Conservation (phyloP, 345 rosid genomes). For the Passiflora organensis region DNA sequence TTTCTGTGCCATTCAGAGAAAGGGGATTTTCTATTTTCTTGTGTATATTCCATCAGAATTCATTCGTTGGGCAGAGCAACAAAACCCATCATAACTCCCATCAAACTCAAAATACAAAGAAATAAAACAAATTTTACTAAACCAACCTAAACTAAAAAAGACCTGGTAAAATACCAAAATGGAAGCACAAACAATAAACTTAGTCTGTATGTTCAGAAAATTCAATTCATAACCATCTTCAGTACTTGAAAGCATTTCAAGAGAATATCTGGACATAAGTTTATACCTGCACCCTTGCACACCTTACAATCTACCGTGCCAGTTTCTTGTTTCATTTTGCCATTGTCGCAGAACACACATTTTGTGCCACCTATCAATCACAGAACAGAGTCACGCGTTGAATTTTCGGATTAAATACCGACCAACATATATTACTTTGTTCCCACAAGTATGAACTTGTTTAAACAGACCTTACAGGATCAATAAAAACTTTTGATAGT, state of each 20-base stretch:
- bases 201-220: background rate
- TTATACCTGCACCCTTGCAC: constrained; percentile 89
- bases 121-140: background rate
- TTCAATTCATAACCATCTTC: background rate
- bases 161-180: background rate
- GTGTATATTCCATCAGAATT: background rate
- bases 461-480: too few relatives aligned
- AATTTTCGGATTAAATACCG: too few relatives aligned
- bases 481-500: too few relatives aligned
- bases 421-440: too few relatives aligned
- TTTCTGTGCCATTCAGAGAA: background rate
- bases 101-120: too few relatives aligned
- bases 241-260: background rate
- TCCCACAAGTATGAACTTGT: too few relatives aligned
- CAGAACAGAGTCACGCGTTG: background rate
- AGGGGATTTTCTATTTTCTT: background rate
- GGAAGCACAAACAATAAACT: background rate
- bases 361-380: constrained; percentile 72
- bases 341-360: constrained; percentile 72
- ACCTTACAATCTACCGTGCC: constrained; percentile 72
- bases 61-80: background rate
- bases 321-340: constrained; percentile 82
- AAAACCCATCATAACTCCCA: background rate
- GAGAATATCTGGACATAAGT: background rate
- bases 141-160: too few relatives aligned